Base-by-base conservation (phyloP, 257 asterid species). In the Nemophila menziesii region DNA sequence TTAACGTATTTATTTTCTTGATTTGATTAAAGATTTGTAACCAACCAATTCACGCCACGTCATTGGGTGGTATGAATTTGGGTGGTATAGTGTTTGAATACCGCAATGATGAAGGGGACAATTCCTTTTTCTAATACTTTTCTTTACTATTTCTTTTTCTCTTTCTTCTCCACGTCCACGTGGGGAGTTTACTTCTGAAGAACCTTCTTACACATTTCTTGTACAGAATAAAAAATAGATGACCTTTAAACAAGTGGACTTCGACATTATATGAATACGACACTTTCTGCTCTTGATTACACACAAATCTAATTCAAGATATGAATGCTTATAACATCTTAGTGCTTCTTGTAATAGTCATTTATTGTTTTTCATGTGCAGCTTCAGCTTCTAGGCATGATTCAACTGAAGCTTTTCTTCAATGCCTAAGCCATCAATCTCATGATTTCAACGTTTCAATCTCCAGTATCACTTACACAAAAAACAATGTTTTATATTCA, bases 401-500 rank as follows among this genome's bases (percentile, higher is more conserved):
- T 29, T 29, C 36, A 7, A 29, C 1, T 2, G 36, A 29, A 29
- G 36, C 12, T 7, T 29, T 29, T 29, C 36, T 29, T 2, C 36
- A 29, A 29, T 29, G 36, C 36, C 9, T 29, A 29, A 7, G 2
- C 9, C 36, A 2, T 2, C 7, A 29, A 10, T 19, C 42, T 20
- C 36, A 20, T 4, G 43, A 52, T 15, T 43, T 33, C 19, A 43
- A 11, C 22, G n/a, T n/a, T n/a, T 27, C 58, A 5, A 19, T 27
- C 9, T 18, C 19, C 14, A 21, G 12, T 9, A 2, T 20, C 5
- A n/a, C 16, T 19, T 52, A 52, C 20, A 52, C 58, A 24, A 20
- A 11, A 27, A 42, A 42, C 4, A 52, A 42, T 18, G 9, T 42
- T 8, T 42, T 49, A 7, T 52, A 52, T 52, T 52, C n/a, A 7